Conservation (phyloP, 1,284 basidiomycete species). For the Microbotryum lychnidis-dioicae region DNA sequence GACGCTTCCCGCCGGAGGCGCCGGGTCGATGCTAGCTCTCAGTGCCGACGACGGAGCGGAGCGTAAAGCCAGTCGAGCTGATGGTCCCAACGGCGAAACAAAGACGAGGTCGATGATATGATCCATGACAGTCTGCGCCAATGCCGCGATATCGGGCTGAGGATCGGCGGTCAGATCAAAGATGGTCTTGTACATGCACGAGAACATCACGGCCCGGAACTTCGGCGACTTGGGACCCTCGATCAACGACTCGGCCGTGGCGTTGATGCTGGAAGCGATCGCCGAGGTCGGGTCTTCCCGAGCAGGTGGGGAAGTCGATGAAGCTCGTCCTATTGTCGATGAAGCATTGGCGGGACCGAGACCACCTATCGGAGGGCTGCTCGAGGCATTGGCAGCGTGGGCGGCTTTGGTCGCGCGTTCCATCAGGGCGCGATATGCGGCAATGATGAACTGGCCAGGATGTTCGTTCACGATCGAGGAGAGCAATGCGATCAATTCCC, state of each 20-base stretch:
- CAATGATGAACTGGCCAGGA: constrained; percentile 89
- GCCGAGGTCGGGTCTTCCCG: constrained; percentile 28
- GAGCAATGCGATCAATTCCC: constrained; percentile 84
- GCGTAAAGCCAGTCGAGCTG: constrained; percentile 22
- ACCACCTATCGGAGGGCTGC: not conserved
- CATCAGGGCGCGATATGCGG: constrained; percentile 88
- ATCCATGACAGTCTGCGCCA: constrained; percentile 85
- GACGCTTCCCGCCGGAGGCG: constrained; percentile 2
- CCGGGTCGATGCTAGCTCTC: not conserved
- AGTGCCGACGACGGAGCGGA: constrained; percentile 34
- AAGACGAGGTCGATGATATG: constrained; percentile 83
- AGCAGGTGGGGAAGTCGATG: not conserved
- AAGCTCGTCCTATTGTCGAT: constrained; percentile 41
- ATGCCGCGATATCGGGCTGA: constrained; percentile 81
- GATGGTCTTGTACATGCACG: constrained; percentile 76
- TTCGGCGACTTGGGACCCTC: constrained; percentile 30
- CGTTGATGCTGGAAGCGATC: constrained; percentile 30
- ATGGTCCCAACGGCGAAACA: constrained; percentile 64
- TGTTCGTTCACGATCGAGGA: constrained; percentile 92
- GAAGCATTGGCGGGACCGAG: too few relatives aligned
- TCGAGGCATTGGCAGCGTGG: constrained; percentile 49
- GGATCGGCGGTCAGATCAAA: constrained; percentile 89
- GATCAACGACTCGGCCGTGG: constrained; percentile 28
- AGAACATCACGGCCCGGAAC: constrained; percentile 34
- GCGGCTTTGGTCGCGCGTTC: constrained; percentile 39